Evolutionary conservation across 306 rosid genomes (phyloP).

Genomic region (Spatholobus suberectus): DNA sequence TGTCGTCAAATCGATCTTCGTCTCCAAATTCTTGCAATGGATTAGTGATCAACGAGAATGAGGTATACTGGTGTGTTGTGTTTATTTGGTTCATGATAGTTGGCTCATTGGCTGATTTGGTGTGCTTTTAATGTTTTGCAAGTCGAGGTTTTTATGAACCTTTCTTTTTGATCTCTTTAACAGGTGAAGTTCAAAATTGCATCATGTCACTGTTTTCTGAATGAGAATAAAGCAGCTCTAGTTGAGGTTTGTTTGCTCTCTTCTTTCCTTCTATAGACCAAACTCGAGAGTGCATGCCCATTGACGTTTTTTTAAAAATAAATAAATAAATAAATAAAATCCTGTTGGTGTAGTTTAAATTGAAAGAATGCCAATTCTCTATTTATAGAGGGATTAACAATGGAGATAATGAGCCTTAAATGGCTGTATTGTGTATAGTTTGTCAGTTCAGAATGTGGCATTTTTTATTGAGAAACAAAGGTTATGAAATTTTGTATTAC

Average conservation of each 20-base stretch:
- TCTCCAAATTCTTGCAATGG: constrained; percentile 84
- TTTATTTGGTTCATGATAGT: constrained; percentile 30
- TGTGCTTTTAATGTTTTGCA: constrained; percentile 12
- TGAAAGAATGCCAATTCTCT: constrained; percentile 21
- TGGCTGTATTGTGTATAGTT: constrained; percentile 26
- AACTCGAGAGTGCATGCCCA: background rate
- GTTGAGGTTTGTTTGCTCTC: constrained; percentile 78
- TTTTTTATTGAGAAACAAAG: constrained; percentile 11
- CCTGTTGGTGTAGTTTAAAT: background rate
- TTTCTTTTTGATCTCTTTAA: constrained; percentile 36
- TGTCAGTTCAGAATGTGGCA: background rate
- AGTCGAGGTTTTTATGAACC: constrained; percentile 22
- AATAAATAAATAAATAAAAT: background rate
- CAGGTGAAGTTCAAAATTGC: constrained; percentile 98
- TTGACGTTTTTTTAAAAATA: background rate
- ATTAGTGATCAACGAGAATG: constrained; percentile 85
- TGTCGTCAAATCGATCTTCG: constrained; percentile 79
- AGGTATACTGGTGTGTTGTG: constrained; percentile 58
- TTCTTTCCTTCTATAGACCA: background rate
- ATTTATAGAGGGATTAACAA: constrained; percentile 23
- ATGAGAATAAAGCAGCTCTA: constrained; percentile 85
- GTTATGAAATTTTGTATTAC: background rate
- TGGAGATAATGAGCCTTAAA: constrained; percentile 22
- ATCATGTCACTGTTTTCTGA: constrained; percentile 73
- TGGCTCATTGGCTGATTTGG: background rate